Evolutionary conservation across 768 basidiomycete species (phyloP).

Genomic region (Lactarius tabidus): DNA sequence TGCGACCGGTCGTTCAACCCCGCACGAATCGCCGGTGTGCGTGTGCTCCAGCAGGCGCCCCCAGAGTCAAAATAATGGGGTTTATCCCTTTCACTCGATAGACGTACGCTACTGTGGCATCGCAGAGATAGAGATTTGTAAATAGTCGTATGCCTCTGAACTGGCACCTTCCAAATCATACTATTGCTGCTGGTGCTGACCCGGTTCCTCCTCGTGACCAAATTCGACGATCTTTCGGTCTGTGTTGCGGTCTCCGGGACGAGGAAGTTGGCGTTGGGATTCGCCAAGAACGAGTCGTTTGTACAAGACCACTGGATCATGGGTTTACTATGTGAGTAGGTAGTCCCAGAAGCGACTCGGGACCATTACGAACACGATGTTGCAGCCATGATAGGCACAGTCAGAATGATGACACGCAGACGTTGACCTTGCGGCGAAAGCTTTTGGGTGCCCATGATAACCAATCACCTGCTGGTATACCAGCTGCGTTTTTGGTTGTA

Average conservation of each 20-base stretch:
- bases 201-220: constrained; percentile 19
- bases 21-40: constrained; percentile 79
- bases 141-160: constrained; percentile 1
- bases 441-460: constrained; percentile 27
- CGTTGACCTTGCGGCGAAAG: constrained; percentile 44
- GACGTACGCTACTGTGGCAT: not conserved
- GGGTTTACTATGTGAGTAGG: constrained; percentile 15
- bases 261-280: constrained; percentile 41
- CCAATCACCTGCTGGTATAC: not conserved
- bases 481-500: not conserved
- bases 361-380: constrained; percentile 49
- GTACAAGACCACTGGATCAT: constrained; percentile 54
- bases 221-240: constrained; percentile 21
- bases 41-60: constrained; percentile 48
- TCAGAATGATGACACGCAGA: constrained; percentile 53
- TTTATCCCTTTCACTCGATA: not conserved
- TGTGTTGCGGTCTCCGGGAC: constrained; percentile 21
- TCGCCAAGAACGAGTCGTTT: constrained; percentile 56
- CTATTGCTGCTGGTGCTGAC: not conserved
- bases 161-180: not conserved
- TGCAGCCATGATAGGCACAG: constrained; percentile 60
- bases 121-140: constrained; percentile 13
- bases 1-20: constrained; percentile 93
- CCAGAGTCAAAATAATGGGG: constrained; percentile 21
- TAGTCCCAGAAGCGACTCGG: constrained; percentile 9